phyloP scores from a whole-genome alignment of 495 filamentous ascomycete species.

The Penicillium roqueforti region DNA sequence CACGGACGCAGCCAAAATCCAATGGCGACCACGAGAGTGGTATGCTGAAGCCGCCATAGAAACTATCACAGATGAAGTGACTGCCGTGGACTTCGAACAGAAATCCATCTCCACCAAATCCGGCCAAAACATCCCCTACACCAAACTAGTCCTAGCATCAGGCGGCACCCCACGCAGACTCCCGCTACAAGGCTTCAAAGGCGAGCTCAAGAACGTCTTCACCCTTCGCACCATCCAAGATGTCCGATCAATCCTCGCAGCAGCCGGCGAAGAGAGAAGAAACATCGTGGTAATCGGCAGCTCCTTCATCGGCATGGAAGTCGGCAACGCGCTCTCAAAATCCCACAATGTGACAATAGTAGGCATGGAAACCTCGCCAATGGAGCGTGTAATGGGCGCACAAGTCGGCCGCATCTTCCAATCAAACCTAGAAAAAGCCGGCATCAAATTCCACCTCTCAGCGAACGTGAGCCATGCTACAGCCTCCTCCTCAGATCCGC shows the following conservation, averaged over 20 bases:
- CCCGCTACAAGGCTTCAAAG: slow-evolving; percentile 77
- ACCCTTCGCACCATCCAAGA: slow-evolving; percentile 70
- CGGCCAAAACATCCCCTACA: slow-evolving; percentile 68
- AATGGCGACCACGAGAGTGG: slow-evolving; percentile 69
- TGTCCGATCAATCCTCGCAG: slow-evolving; percentile 66
- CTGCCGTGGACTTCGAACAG: slow-evolving; percentile 64
- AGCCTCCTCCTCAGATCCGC: slow-evolving; percentile 57
- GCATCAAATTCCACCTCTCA: slow-evolving; percentile 79
- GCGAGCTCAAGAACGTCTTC: slow-evolving; percentile 78
- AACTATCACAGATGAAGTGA: slow-evolving; percentile 69
- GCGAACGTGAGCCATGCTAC: slow-evolving; percentile 78
- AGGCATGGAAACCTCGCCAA: slow-evolving; percentile 83
- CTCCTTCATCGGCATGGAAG: slow-evolving; percentile 96
- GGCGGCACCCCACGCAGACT: slow-evolving; percentile 77
- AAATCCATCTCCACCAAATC: slow-evolving; percentile 70
- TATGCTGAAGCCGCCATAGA: slow-evolving; percentile 73
- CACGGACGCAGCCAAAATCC: slow-evolving; percentile 72
- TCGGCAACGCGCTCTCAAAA: slow-evolving; percentile 71
- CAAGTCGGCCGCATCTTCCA: slow-evolving; percentile 79
- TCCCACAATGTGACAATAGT: slow-evolving; percentile 81
- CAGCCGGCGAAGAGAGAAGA: slow-evolving; percentile 74
- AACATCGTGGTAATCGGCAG: slow-evolving; percentile 89
- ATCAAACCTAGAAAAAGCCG: slow-evolving; percentile 70
- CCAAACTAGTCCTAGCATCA: slow-evolving; percentile 84
- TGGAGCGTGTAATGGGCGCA: slow-evolving; percentile 83